A percentile compares a stretch with the other conserved stretches of the same genome.
Evolutionary conservation across 345 rosid species (phyloP).

Genomic region (Melastoma malabathricum): DNA sequence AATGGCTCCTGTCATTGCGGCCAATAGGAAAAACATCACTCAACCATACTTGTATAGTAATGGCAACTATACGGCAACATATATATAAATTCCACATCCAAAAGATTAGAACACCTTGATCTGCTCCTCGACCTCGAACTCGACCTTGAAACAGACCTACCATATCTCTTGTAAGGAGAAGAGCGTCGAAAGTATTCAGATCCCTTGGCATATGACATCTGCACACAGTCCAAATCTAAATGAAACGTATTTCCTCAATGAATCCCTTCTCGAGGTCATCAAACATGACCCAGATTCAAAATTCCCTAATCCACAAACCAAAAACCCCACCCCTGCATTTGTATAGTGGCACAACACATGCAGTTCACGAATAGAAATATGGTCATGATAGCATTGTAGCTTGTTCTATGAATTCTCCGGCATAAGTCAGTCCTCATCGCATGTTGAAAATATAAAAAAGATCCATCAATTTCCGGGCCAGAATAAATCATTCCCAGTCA

Average conservation of each 20-base stretch:
- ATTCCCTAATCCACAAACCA: not conserved
- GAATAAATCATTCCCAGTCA: too few relatives aligned
- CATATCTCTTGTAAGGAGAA: constrained; percentile 32
- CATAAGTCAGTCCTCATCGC: too few relatives aligned
- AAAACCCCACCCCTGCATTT: not conserved
- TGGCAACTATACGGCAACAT: not conserved
- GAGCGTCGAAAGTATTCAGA: constrained; percentile 53
- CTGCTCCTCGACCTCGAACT: constrained; percentile 32
- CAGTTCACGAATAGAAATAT: not conserved
- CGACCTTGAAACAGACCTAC: constrained; percentile 42
- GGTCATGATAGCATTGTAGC: too few relatives aligned
- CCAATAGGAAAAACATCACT: constrained; percentile 5
- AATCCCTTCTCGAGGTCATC: not conserved
- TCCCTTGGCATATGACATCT: constrained; percentile 81
- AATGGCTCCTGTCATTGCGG: constrained; percentile 28
- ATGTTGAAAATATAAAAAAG: too few relatives aligned
- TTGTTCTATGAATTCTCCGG: too few relatives aligned
- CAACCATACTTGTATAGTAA: not conserved
- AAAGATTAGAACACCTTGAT: constrained; percentile 13
- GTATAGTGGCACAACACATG: not conserved
- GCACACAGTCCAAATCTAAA: not conserved
- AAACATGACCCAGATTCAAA: too few relatives aligned
- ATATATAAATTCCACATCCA: not conserved
- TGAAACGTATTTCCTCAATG: not conserved
- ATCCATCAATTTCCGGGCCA: too few relatives aligned